Percentiles rank a stretch among this genome's conserved stretches.
phyloP scores from a whole-genome alignment of 805 yeast species.

The Schwanniomyces yamadae region DNA sequence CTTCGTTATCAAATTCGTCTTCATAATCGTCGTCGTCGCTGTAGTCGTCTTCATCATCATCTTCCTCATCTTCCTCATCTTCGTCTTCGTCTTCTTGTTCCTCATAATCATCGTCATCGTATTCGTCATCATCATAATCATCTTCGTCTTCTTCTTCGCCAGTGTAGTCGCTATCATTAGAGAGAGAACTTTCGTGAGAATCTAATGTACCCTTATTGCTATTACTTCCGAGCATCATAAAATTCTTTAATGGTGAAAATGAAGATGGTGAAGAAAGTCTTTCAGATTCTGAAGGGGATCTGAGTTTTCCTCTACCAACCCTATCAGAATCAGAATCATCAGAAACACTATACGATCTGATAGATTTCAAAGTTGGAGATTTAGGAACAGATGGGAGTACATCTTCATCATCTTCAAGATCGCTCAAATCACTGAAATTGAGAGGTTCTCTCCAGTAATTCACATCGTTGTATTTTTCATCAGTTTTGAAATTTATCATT shows the following conservation, averaged over 20 bases:
- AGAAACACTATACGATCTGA: constrained; percentile 6
- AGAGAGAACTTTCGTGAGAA: constrained; percentile 8
- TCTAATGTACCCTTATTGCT: neutral
- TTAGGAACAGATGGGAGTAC: constrained; percentile 13
- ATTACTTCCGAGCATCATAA: constrained; percentile 37
- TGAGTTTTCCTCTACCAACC: neutral
- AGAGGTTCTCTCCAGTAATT: constrained; percentile 91
- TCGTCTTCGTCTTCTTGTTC: constrained; percentile 25
- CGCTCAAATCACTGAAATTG: constrained; percentile 55
- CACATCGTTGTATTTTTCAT: constrained; percentile 76
- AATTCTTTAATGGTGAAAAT: constrained; percentile 41
- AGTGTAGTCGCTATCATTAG: constrained; percentile 13
- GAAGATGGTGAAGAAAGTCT: constrained; percentile 37
- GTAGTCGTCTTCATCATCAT: constrained; percentile 13
- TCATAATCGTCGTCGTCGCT: constrained; percentile 16
- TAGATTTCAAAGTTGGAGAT: constrained; percentile 16
- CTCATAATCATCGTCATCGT: constrained; percentile 31
- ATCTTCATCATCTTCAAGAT: constrained; percentile 36
- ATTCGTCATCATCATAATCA: constrained; percentile 21
- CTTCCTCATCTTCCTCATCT: constrained; percentile 15
- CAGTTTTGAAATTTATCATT: constrained; percentile 36
- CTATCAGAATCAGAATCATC: constrained; percentile 1
- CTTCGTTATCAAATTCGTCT: constrained; percentile 12
- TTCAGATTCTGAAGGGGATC: constrained; percentile 14
- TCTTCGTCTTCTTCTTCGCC: constrained; percentile 22